Percentiles rank a stretch among this genome's conserved stretches.
phyloP scores from a whole-genome alignment of 805 yeast species.

The Dipodascus albidus region DNA sequence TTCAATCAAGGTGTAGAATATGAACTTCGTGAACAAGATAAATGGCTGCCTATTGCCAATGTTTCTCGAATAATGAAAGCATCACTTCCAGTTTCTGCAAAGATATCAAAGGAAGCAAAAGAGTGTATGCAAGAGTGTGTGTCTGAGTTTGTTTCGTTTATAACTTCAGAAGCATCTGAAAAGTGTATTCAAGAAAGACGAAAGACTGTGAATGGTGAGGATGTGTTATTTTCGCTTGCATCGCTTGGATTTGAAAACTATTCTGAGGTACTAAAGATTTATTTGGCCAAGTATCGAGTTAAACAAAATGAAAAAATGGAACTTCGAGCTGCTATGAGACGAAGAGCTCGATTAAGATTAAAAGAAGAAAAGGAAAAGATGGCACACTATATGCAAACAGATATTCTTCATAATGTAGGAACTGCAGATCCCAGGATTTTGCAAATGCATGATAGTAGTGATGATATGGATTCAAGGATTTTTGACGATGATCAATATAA shows the following conservation, averaged over 20 bases:
- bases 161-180: conserved; percentile 51
- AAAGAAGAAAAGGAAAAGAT: not conserved
- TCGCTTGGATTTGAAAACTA: conserved; percentile 54
- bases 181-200: conserved; percentile 48
- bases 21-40: conserved; percentile 43
- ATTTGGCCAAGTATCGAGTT: conserved; percentile 48
- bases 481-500: too few relatives aligned
- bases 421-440: not conserved
- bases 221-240: conserved; percentile 44
- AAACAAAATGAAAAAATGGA: not conserved
- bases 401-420: not conserved
- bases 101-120: conserved; percentile 62
- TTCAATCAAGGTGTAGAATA: conserved; percentile 20
- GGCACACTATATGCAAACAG: too few relatives aligned
- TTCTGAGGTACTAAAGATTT: conserved; percentile 50
- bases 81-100: conserved; percentile 56
- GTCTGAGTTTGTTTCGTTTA: conserved; percentile 48
- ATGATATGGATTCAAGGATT: not conserved
- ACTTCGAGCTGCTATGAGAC: not conserved
- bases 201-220: conserved; percentile 56
- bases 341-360: not conserved
- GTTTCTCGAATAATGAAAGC: conserved; percentile 57
- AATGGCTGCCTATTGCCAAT: conserved; percentile 48
- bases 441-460: not conserved
- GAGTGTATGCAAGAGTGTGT: conserved; percentile 63